Conservation (phyloP, 441 rosid genomes). For the Isatis lusitanica region DNA sequence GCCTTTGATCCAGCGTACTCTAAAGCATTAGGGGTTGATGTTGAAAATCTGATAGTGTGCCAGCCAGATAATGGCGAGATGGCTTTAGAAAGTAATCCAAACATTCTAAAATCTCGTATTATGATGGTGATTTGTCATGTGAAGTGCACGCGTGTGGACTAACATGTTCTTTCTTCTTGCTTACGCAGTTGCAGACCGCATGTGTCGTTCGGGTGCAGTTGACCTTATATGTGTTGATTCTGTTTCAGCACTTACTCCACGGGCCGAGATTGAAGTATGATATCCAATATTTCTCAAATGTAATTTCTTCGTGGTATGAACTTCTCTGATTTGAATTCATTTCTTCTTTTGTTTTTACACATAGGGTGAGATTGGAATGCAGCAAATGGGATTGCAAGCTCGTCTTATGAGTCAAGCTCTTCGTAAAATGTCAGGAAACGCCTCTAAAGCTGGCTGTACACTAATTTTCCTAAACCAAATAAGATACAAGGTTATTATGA, state of each 20-base stretch:
- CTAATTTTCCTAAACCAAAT: constrained; percentile 90
- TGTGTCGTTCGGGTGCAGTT: constrained; percentile 95
- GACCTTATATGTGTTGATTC: constrained; percentile 95
- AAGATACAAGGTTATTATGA: constrained; percentile 73
- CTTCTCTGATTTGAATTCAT: constrained; percentile 4
- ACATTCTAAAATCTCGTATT: constrained; percentile 10
- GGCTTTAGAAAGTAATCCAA: constrained; percentile 83
- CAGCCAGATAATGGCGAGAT: constrained; percentile 98
- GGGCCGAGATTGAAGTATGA: constrained; percentile 96
- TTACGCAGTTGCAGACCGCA: constrained; percentile 88
- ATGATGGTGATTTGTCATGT: neutral
- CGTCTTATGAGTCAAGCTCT: constrained; percentile 99
- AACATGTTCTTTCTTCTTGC: constrained; percentile 22
- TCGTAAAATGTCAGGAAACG: constrained; percentile 99
- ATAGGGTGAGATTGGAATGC: constrained; percentile 99
- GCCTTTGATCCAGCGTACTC: constrained; percentile 98
- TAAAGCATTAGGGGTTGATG: constrained; percentile 89
- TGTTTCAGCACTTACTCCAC: constrained; percentile 95
- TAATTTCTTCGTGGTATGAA: constrained; percentile 6
- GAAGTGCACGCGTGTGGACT: neutral
- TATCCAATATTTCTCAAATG: neutral
- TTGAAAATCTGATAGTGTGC: constrained; percentile 90
- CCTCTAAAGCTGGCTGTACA: constrained; percentile 97
- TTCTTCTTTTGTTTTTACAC: constrained; percentile 5
- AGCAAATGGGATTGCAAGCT: constrained; percentile 97